These are phyloP conservation scores for Pythium rishiriense DNA, from an alignment of 352 stramenopile genomes.

Conservation along the genomic window DNA sequence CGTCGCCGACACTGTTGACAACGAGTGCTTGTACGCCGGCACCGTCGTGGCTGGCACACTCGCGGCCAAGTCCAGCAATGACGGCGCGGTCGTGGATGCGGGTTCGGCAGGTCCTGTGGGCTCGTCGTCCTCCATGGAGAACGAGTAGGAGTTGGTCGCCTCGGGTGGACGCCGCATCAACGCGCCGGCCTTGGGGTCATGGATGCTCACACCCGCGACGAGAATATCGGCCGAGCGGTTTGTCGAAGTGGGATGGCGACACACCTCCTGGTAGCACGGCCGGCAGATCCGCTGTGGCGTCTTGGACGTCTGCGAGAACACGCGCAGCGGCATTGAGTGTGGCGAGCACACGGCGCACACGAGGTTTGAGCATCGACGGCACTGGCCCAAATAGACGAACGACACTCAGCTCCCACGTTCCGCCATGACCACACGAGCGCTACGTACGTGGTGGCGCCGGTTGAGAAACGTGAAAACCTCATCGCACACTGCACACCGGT, in stretches of 20 bases:
- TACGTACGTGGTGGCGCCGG: conserved; percentile 63
- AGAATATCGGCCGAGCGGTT: neutral
- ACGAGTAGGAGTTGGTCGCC: conserved; percentile 2
- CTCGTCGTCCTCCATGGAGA: conserved; percentile 8
- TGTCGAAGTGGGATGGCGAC: neutral
- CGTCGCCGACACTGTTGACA: conserved; percentile 24
- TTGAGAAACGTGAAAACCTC: conserved; percentile 76
- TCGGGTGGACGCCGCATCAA: conserved; percentile 1
- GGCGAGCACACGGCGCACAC: conserved; percentile 70
- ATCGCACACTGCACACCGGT: conserved; percentile 55
- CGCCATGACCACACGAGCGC: too few relatives aligned
- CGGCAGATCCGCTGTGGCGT: conserved; percentile 55
- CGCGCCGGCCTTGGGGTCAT: conserved; percentile 13
- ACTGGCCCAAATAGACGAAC: conserved; percentile 29
- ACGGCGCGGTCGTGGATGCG: neutral
- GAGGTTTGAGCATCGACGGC: conserved; percentile 58
- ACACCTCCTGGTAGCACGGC: conserved; percentile 40
- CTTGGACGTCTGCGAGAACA: conserved; percentile 44
- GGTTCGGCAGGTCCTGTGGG: neutral
- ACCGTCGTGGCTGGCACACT: neutral
- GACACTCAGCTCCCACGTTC: too few relatives aligned
- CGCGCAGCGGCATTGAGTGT: conserved; percentile 44
- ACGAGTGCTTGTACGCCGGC: conserved; percentile 8
- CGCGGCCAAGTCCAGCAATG: neutral
- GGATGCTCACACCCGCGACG: neutral